phyloP scores from a whole-genome alignment of 208 protist genomes.

The Perkinsela sp. region DNA sequence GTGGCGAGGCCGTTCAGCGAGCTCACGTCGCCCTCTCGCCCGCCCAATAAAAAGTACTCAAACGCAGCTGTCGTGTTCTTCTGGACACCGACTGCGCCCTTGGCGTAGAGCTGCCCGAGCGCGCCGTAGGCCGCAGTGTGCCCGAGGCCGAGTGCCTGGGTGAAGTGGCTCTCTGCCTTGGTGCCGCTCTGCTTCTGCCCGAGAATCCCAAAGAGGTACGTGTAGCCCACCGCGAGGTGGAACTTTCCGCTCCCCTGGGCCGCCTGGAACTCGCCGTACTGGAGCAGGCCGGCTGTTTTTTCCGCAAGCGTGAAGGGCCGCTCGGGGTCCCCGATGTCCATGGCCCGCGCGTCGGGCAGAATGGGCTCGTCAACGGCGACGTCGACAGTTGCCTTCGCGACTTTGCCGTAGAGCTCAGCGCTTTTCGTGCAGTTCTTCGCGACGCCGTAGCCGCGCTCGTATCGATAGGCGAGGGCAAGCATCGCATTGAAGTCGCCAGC shows the following conservation, averaged over 20 bases:
- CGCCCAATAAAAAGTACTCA: constrained; percentile 24
- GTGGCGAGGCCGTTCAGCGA: constrained; percentile 47
- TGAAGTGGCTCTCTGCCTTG: constrained; percentile 13
- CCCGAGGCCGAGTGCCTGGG: constrained; percentile 10
- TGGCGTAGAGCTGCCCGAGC: constrained; percentile 30
- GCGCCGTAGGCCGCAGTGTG: constrained; percentile 13
- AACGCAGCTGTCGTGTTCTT: constrained; percentile 17
- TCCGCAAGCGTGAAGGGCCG: not conserved
- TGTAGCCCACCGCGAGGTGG: constrained; percentile 20
- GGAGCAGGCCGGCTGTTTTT: constrained; percentile 10
- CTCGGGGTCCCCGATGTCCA: not conserved
- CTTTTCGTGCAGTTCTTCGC: constrained; percentile 17
- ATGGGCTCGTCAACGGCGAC: not conserved
- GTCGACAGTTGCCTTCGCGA: not conserved
- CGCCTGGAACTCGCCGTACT: constrained; percentile 17
- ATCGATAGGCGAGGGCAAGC: constrained; percentile 37
- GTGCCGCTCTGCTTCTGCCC: constrained; percentile 16
- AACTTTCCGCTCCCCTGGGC: constrained; percentile 10
- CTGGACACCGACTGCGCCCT: constrained; percentile 13
- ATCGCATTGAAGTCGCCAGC: constrained; percentile 27
- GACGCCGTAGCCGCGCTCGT: constrained; percentile 22
- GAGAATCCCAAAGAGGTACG: constrained; percentile 15
- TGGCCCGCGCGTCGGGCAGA: not conserved
- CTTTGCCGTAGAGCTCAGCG: constrained; percentile 14
- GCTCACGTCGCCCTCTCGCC: constrained; percentile 10